Base-by-base conservation (phyloP, 768 basidiomycete genomes). In the Phaeolepiota aurea region DNA sequence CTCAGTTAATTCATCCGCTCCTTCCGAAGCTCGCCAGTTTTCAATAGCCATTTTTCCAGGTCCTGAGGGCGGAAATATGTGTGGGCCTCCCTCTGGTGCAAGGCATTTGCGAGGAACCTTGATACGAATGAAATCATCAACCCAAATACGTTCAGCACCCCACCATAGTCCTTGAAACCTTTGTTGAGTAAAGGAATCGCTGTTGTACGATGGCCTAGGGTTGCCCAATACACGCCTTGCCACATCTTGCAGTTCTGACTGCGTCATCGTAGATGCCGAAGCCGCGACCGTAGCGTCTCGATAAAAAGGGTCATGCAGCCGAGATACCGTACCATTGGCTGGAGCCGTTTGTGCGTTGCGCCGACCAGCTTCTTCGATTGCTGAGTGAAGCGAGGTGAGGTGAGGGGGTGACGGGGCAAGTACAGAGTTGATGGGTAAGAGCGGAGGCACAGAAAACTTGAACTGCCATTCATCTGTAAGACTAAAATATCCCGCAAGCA, bases 111-210 rank as follows among this genome's bases (percentile, higher is more conserved):
- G 72, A 1, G 79, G 72, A 18, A 83, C 58, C 51, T 87, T 87
- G 37, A 94, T 66, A 16, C 90, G 76, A 25, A 92, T 74, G 41
- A 92, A 72, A 46, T 94, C 90, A 44, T 84, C 86, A 3, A 72
- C 65, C 89, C 90, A 94, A 40, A 92, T 86, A 20, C 87, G 73
- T 53, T 92, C 90, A 1, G 81, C 77, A 5, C 91, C 91, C 82
- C 85, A 87, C 88, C 88, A 94, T 5, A 92, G 54, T 1, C 87
- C 87, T 52, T 89, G 85, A 53, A 77, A 88, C 31, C 77, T 66
- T 37, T 61, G 71, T 51, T 85, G 82, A 0, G 59, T 62, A 9
- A 51, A 34, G 5, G 44, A 16, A 19, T n/a, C 18, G 18, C 9
- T 5, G 15, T 35, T 35, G 33, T 7, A 39, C 11, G 54, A 41